Evolutionary conservation across 2,329 filamentous ascomycete genomes (phyloP).

Genomic region (Cladophialophora immunda): DNA sequence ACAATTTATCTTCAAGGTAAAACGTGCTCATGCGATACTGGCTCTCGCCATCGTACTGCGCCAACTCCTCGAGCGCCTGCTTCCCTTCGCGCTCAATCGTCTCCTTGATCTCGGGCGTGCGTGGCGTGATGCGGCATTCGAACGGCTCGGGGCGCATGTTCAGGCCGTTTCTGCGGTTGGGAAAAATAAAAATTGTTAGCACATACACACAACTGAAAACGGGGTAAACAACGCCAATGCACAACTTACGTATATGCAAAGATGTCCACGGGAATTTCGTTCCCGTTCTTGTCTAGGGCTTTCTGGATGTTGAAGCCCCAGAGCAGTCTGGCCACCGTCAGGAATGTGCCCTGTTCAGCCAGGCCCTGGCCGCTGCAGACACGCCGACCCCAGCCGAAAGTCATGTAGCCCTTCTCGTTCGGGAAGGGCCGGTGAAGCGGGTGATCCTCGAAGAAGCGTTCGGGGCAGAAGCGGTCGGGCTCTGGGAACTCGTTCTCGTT

Average conservation of each 20-base stretch:
- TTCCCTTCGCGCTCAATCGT: constrained; percentile 63
- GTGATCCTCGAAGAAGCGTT: constrained; percentile 46
- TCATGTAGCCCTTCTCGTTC: constrained; percentile 57
- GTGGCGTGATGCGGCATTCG: constrained; percentile 61
- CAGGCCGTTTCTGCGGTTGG: constrained; percentile 55
- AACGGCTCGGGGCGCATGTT: constrained; percentile 68
- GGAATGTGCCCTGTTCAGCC: constrained; percentile 52
- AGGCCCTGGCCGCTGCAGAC: constrained; percentile 46
- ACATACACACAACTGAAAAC: not conserved
- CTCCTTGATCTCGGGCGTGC: constrained; percentile 57
- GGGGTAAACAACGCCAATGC: not conserved
- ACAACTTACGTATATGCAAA: constrained; percentile 57
- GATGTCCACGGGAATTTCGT: constrained; percentile 63
- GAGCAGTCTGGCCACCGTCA: constrained; percentile 64
- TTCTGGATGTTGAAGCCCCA: constrained; percentile 38
- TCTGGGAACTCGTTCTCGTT: constrained; percentile 55
- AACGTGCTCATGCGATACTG: constrained; percentile 66
- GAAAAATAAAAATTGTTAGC: constrained; percentile 5
- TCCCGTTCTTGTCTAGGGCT: constrained; percentile 46
- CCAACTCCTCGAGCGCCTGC: constrained; percentile 61
- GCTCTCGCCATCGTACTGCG: constrained; percentile 64
- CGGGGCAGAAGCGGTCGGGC: constrained; percentile 55
- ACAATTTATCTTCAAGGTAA: constrained; percentile 47
- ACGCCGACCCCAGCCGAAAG: constrained; percentile 64
- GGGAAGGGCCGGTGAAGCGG: constrained; percentile 47